phyloP scores from a whole-genome alignment of 2,329 filamentous ascomycete genomes.

The Apiospora arundinis region DNA sequence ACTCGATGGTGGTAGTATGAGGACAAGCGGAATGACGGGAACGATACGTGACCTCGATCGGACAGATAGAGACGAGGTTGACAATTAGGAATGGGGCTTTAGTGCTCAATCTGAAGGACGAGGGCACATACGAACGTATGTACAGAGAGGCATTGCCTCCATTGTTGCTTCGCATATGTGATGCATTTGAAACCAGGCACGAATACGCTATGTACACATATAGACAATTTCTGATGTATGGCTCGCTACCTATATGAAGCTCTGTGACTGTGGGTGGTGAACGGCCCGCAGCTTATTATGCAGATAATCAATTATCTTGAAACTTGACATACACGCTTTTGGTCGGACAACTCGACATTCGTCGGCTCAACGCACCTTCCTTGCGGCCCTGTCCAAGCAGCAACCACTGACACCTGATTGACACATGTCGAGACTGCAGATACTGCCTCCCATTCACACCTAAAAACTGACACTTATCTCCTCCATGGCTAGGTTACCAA shows the following conservation, averaged over 20 bases:
- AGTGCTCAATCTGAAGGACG: neutral
- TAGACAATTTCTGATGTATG: neutral
- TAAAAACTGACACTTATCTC: neutral
- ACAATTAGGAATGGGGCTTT: slow-evolving; percentile 3
- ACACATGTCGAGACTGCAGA: neutral
- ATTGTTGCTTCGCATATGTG: neutral
- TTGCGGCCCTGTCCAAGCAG: neutral
- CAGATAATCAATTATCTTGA: neutral
- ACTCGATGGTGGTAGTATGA: slow-evolving; percentile 26
- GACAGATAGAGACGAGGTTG: neutral
- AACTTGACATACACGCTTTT: neutral
- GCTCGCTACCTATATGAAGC: neutral
- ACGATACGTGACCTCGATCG: slow-evolving; percentile 4
- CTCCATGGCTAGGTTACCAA: neutral
- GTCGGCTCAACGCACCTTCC: neutral
- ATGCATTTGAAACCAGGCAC: neutral
- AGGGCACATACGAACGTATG: neutral
- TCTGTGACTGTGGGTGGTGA: neutral
- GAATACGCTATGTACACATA: neutral
- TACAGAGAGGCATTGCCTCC: neutral
- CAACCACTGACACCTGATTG: neutral
- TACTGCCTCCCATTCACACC: neutral
- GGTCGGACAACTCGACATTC: neutral
- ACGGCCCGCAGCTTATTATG: neutral
- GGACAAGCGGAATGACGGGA: slow-evolving; percentile 1